Evolutionary conservation across 441 rosid species (phyloP).

Genomic region (Omphalea diandra): DNA sequence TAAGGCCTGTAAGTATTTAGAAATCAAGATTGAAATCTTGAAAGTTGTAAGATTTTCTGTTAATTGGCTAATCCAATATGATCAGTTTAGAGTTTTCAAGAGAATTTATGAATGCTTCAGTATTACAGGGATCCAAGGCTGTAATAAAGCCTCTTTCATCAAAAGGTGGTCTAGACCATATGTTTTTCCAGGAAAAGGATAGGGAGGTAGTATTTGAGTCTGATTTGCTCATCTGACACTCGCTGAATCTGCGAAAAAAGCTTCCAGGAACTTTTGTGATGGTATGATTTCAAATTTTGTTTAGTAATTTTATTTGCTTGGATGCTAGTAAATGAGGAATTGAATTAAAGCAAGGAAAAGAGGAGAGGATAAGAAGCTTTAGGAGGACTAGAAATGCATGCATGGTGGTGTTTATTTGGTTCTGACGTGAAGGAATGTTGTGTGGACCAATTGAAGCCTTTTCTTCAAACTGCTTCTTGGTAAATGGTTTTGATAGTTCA

Average conservation of each 20-base stretch:
- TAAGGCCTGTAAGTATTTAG: constrained; percentile 3
- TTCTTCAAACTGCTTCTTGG: too few species aligned
- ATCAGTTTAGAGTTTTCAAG: not conserved
- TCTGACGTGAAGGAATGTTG: not conserved
- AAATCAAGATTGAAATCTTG: not conserved
- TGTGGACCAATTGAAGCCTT: not conserved
- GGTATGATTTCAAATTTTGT: too few species aligned
- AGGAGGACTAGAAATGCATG: not conserved
- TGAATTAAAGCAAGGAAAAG: too few species aligned
- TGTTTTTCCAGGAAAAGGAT: not conserved
- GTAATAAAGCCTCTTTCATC: not conserved
- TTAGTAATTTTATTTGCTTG: too few species aligned
- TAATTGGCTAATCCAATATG: constrained; percentile 7
- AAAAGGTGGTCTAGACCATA: not conserved
- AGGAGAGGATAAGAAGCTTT: too few species aligned
- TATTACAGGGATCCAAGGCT: not conserved
- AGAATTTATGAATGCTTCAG: not conserved
- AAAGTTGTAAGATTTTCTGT: constrained; percentile 6
- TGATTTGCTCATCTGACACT: too few species aligned
- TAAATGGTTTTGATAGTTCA: too few species aligned
- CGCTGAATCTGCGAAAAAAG: too few species aligned
- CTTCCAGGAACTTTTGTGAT: too few species aligned
- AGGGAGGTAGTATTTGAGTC: too few species aligned
- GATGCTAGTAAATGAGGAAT: too few species aligned
- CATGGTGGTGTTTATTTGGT: not conserved